Percentiles rank a stretch among this genome's conserved stretches.
Conservation (phyloP, 1,284 basidiomycete species). For the Sporisorium graminicola region DNA sequence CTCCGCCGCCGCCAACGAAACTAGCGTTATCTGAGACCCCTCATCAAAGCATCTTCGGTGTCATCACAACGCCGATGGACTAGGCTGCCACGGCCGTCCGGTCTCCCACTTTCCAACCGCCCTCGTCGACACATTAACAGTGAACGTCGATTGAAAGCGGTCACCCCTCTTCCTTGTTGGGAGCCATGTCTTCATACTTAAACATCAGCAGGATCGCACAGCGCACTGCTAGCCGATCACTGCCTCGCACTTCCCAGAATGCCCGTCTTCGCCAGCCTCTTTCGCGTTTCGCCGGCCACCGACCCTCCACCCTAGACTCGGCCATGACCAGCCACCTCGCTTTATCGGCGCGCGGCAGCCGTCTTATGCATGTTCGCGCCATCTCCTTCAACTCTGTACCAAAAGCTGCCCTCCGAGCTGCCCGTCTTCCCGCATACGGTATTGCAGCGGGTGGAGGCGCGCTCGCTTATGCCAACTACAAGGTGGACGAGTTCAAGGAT, state of each 20-base stretch:
- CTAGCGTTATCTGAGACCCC: neutral
- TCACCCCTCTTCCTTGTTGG: neutral
- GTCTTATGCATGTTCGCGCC: constrained; percentile 63
- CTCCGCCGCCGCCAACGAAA: constrained; percentile 2
- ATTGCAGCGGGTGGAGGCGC: constrained; percentile 62
- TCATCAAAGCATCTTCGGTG: neutral
- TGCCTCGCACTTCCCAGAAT: neutral
- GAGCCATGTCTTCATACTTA: constrained; percentile 26
- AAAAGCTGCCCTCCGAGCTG: constrained; percentile 56
- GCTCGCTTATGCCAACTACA: constrained; percentile 67
- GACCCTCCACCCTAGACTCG: constrained; percentile 19
- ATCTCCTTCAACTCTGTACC: constrained; percentile 67
- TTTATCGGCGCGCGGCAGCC: constrained; percentile 36
- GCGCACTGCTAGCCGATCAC: constrained; percentile 5
- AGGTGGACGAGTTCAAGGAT: constrained; percentile 62
- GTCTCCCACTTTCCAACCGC: constrained; percentile 11
- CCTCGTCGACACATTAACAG: neutral
- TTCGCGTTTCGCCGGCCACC: constrained; percentile 21
- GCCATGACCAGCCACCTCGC: constrained; percentile 9
- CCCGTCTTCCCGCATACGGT: constrained; percentile 62
- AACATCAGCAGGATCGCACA: constrained; percentile 24
- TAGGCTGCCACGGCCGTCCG: constrained; percentile 11
- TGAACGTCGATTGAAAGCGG: neutral
- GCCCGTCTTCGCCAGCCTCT: constrained; percentile 17
- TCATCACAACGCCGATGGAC: constrained; percentile 1